Evolutionary conservation across 106 monocot genomes (phyloP).

Genomic region (Posidonia australis): DNA sequence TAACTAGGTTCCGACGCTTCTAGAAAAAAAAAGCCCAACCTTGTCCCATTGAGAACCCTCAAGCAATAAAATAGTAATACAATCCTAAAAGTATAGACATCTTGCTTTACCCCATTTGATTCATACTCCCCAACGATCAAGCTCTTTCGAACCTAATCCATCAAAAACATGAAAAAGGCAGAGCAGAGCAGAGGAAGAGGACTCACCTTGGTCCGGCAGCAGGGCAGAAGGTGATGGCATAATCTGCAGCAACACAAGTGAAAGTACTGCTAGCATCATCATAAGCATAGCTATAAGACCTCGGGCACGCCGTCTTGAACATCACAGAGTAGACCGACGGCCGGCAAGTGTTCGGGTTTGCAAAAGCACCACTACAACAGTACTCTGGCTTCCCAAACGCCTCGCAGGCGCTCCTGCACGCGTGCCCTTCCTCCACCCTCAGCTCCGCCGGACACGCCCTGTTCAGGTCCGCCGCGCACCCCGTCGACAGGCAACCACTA

Average conservation of each 20-base stretch:
- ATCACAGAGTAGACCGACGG: slow-evolving; percentile 51
- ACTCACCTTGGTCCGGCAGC: not conserved
- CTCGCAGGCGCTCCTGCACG: slow-evolving; percentile 54
- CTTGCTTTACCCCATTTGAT: too few relatives aligned
- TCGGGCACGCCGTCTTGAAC: slow-evolving; percentile 71
- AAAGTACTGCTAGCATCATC: slow-evolving; percentile 68
- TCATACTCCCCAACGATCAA: too few relatives aligned
- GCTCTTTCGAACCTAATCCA: too few relatives aligned
- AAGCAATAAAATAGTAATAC: too few relatives aligned
- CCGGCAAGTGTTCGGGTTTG: slow-evolving; percentile 40
- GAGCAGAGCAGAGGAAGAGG: too few relatives aligned
- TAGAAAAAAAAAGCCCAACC: too few relatives aligned
- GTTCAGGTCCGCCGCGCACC: slow-evolving; percentile 17
- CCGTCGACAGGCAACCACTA: slow-evolving; percentile 30
- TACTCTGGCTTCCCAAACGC: slow-evolving; percentile 68
- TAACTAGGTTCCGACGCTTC: too few relatives aligned
- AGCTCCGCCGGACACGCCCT: slow-evolving; percentile 14
- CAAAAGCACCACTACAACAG: slow-evolving; percentile 65
- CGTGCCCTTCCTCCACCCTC: slow-evolving; percentile 18
- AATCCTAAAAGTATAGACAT: too few relatives aligned
- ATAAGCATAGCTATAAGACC: slow-evolving; percentile 73
- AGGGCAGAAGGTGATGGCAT: slow-evolving; percentile 57
- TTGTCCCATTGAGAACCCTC: too few relatives aligned
- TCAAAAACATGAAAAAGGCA: too few relatives aligned
- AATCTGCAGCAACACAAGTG: slow-evolving; percentile 46